These are phyloP conservation scores for Leccinellum rugosiceps DNA, from an alignment of 768 basidiomycete genomes.

Conservation along the genomic window DNA sequence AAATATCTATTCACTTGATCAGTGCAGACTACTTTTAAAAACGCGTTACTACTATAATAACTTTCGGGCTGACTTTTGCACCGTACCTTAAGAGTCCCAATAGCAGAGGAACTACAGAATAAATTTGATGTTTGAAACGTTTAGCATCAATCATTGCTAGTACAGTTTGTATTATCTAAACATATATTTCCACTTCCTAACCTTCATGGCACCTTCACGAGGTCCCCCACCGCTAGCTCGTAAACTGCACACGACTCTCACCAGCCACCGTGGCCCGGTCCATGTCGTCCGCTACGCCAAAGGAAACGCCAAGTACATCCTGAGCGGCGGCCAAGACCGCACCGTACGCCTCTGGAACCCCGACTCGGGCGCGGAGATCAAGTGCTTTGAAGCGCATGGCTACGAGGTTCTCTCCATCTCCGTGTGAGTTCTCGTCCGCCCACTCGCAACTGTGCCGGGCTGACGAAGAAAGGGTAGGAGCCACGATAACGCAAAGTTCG, in stretches of 20 bases:
- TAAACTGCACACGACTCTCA: constrained; percentile 58
- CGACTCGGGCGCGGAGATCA: constrained; percentile 81
- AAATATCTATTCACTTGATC: too few species aligned
- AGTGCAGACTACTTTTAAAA: too few species aligned
- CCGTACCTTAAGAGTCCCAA: too few species aligned
- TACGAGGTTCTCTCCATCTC: constrained; percentile 92
- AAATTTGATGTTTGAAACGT: too few species aligned
- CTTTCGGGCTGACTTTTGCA: too few species aligned
- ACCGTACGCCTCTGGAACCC: constrained; percentile 92
- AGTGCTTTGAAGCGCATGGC: constrained; percentile 86
- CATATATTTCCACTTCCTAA: neutral
- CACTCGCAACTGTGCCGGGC: neutral
- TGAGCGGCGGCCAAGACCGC: constrained; percentile 93
- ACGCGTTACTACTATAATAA: too few species aligned
- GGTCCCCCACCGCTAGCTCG: constrained; percentile 54
- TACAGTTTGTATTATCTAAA: too few species aligned
- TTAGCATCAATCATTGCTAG: too few species aligned
- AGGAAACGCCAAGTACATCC: constrained; percentile 80
- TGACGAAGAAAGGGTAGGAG: constrained; percentile 44
- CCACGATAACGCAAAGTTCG: constrained; percentile 93
- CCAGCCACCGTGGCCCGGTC: constrained; percentile 76
- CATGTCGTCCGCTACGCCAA: constrained; percentile 92
- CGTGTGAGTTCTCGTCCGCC: constrained; percentile 54
- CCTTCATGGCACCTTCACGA: constrained; percentile 51
- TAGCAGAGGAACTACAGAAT: too few species aligned